Evolutionary conservation across 257 asterid genomes (phyloP), one percentile per base, ranked within the genome.

Genomic region (Solanum bulbocastanum): DNA sequence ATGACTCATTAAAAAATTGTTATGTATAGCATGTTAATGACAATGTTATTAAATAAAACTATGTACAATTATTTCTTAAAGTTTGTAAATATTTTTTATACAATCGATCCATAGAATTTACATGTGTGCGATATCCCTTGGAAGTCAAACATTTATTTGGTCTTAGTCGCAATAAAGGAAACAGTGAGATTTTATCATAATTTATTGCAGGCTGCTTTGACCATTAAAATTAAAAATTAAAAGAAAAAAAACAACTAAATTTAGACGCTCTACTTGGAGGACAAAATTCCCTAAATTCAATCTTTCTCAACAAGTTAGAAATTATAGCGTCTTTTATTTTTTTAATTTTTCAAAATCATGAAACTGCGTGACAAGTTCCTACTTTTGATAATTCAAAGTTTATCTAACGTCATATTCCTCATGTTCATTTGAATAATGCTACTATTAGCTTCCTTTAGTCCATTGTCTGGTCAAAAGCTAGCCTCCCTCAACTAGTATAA

Each of bases 321-420:
- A 20, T 68, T 14, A 35, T 30, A 16, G 25, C 79, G 46, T 35
- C 32, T 76, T 33, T 72, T 58, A n/a, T 79, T 35, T 81, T 65
- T 78, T 22, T 71, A 30, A 56, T 18, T 39, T 89, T 87, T 62
- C 88, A 52, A 10, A 36, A 62, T 82, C 23, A 32, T 76, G 93
- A 92, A 91, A 42, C 89, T 27, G 85, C 89, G 87, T 75, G 85
- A 92, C 73, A 90, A 81, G 62, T 92, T 92, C 93, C 89, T 60
- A 12, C 15, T 13, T 78, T 79, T 44, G 76, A 88, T 49, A 40
- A 78, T 40, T 40, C 37, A 40, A 62, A 13, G n/a, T 40, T 8
- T 23, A 40, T 76, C 35, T 84, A 12, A 23, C 49, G 22, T 83
- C 79, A n/a, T 56, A 76, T 39, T 56, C 27, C 73, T 88, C 87